Base-by-base conservation (phyloP, 352 stramenopile genomes). In the Phytophthora hibernalis region DNA sequence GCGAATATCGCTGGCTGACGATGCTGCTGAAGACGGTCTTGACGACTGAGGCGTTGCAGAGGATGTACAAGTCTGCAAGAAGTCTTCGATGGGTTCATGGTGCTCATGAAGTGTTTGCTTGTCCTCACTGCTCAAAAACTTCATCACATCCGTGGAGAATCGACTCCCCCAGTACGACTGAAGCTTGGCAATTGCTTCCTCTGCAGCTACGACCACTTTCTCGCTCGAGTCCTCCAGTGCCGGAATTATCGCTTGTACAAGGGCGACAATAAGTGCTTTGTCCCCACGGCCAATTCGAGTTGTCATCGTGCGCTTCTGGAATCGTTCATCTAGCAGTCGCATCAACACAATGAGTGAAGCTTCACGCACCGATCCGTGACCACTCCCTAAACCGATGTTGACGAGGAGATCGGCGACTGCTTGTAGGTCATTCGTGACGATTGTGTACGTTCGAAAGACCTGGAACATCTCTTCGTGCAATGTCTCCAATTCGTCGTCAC, bases 41-140 rank as follows among this genome's bases (percentile, higher is more conserved):
- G 59, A 56, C 20, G 44, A 61, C 54, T 65, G 42, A 42, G 48
- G 37, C 24, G 47, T 54, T 54, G 22, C 9, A 47, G 58, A 49
- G 12, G 21, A 42, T 28, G 53, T 68, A 9, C 62, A 72, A 11
- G 58, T 74, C 3, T 72, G 37, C 1, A 84, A 57, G 52, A 93
- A 91, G 21, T 85, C 77, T 26, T 68, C 31, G 47, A 93, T 92
- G 5, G 67, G 70, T 3, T 72, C 55, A 6, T 77, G 70, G 21
- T 92, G 83, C n/a, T 75, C 48, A 10, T 62, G 26, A 8, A 94
- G 56, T 7, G 82, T 91, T 10, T 48, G 59, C 24, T 83, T 83
- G 56, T 93, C 85, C 58, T 91, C 78, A n/a, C 43, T 68, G 48
- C 81, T 91, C n/a, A 93, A 59, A 53, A 80, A 87, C 55, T 77